Evolutionary conservation across 2,329 filamentous ascomycete genomes (phyloP), one percentile per base, ranked within the genome.

Genomic region (Camillea tinctor): DNA sequence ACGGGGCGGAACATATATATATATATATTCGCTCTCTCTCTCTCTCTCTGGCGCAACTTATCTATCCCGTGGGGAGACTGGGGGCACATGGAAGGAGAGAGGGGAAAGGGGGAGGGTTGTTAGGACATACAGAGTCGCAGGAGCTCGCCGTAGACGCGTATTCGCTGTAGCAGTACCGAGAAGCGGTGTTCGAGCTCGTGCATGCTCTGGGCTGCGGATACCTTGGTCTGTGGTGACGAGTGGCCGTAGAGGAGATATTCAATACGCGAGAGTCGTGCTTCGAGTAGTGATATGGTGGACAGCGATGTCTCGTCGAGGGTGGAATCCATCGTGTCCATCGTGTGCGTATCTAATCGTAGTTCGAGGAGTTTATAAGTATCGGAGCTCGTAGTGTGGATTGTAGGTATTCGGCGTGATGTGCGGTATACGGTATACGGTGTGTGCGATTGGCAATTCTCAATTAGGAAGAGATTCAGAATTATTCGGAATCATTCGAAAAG

Each of bases 131-230:
- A 86, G 23, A 88, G 84, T 68, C 82, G 83, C 44, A 88, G 76
- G 6, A 88, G 77, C 65, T 88, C 84, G 24, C 78, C 80, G 64
- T 87, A 87, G 57, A 85, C 83, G 54, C 83, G 81, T 36, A 84
- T 75, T 56, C 78, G 77, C 26, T 81, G 80, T 5, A 83, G 65
- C 6, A 87, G 75, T 30, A 73, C 70, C 15, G 77, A 75, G 68
- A 87, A 84, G 23, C 83, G 82, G 55, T 77, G 77, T 65, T 87
- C 84, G 0, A 87, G 77, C 48, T 82, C 77, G 58, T 77, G 77
- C 50, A 87, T 73, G 50, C 77, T 75, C 20, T 76, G 73, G 22
- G 75, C 66, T 0, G 80, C 79, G 0, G 83, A 77, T 17, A 73
- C 72, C 21, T 78, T 67, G 4, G 70, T 66, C 15, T 78, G 73